Conservation (phyloP, 192 early-diverging fungal genomes). For the Diversispora epigaea region DNA sequence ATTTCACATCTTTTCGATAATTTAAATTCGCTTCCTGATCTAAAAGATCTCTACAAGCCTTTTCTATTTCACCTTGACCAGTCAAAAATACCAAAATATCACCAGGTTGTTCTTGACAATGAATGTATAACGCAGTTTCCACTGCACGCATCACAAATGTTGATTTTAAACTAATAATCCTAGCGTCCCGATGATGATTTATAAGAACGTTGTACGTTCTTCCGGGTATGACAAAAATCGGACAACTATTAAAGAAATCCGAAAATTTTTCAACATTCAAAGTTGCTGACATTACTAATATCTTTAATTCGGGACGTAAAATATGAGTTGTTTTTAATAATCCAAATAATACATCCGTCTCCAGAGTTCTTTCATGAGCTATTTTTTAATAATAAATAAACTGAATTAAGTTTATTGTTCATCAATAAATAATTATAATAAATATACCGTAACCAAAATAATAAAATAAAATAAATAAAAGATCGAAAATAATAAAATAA, state of each 20-base stretch:
- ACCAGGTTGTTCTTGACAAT: constrained; percentile 75
- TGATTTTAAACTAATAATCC: constrained; percentile 65
- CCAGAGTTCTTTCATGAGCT: constrained; percentile 90
- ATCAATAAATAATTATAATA: no score
- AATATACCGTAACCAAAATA: no score
- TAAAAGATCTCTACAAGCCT: constrained; percentile 61
- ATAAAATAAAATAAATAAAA: background rate
- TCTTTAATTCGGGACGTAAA: constrained; percentile 81
- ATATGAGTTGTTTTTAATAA: constrained; percentile 76
- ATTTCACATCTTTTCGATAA: constrained; percentile 20
- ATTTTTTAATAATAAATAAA: background rate
- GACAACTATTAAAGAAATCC: constrained; percentile 76
- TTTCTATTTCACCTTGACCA: constrained; percentile 94
- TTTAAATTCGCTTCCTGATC: constrained; percentile 26
- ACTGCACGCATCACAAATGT: constrained; percentile 72
- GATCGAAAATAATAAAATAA: background rate
- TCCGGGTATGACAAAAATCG: constrained; percentile 76
- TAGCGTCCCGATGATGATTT: constrained; percentile 48
- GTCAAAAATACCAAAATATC: constrained; percentile 96
- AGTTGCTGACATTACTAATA: constrained; percentile 83
- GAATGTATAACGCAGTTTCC: constrained; percentile 76
- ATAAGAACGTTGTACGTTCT: constrained; percentile 59
- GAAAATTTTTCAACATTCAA: constrained; percentile 80
- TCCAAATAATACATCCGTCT: constrained; percentile 94
- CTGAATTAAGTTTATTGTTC: no score